Evolutionary conservation across 148 eudicot genomes (phyloP).

Genomic region (Vaccinium darrowii): DNA sequence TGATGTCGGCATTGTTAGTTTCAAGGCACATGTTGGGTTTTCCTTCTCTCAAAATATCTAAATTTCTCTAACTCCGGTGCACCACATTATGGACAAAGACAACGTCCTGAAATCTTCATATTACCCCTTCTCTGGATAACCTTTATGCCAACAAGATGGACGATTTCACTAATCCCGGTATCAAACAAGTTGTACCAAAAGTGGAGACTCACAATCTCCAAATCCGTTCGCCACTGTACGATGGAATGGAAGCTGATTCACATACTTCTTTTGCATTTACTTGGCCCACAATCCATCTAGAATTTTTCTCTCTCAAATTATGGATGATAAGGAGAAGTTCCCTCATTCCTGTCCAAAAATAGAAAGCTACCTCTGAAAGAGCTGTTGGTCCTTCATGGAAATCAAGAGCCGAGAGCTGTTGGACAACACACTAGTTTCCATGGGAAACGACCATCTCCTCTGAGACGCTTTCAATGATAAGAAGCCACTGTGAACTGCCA

Average conservation of each 20-base stretch:
- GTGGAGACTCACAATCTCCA: neutral
- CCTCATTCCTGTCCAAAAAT: neutral
- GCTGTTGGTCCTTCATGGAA: neutral
- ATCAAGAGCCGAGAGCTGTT: neutral
- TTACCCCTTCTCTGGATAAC: neutral
- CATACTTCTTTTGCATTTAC: neutral
- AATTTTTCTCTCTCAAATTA: neutral
- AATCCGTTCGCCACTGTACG: neutral
- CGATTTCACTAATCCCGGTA: neutral
- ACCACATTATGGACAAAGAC: neutral
- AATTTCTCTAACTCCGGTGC: neutral
- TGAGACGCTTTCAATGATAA: neutral
- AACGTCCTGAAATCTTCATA: neutral
- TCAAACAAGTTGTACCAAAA: neutral
- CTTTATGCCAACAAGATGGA: neutral
- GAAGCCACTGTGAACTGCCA: neutral
- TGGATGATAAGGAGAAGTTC: neutral
- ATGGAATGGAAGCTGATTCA: neutral
- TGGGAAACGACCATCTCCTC: neutral
- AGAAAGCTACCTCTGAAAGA: constrained; percentile 1
- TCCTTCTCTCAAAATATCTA: neutral
- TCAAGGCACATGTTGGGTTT: neutral
- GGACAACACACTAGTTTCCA: neutral
- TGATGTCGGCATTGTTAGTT: neutral
- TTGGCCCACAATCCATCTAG: neutral